These are phyloP conservation scores for Annulohypoxylon stygium DNA, from an alignment of 495 filamentous ascomycete species.

Conservation along the genomic window DNA sequence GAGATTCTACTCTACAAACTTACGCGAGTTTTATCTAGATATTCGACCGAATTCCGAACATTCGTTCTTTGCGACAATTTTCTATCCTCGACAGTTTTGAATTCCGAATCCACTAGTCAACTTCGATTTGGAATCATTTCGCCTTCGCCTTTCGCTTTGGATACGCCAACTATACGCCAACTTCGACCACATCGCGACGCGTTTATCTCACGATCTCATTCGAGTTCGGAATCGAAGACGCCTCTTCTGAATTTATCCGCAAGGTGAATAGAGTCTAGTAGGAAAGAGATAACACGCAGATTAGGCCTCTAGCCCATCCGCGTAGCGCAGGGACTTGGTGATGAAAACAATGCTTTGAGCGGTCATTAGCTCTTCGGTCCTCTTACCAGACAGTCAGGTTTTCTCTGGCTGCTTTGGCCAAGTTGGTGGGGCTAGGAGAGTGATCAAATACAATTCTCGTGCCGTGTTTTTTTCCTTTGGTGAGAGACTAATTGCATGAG, in stretches of 20 bases:
- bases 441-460: conserved; percentile 47
- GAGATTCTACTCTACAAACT: conserved; percentile 2
- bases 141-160: conserved; percentile 14
- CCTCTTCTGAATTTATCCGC: conserved; percentile 5
- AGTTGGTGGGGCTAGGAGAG: conserved; percentile 34
- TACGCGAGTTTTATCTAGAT: background rate
- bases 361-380: conserved; percentile 36
- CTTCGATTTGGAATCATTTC: conserved; percentile 5
- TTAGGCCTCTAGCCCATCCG: conserved; percentile 19
- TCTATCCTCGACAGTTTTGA: background rate
- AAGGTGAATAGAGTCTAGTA: conserved; percentile 38
- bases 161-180: background rate
- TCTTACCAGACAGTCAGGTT: conserved; percentile 23
- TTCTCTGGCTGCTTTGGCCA: conserved; percentile 40
- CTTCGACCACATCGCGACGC: conserved; percentile 15
- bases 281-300: conserved; percentile 34
- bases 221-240: conserved; percentile 10
- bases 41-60: background rate
- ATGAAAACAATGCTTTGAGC: conserved; percentile 45
- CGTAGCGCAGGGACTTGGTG: conserved; percentile 38
- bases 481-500: conserved; percentile 50
- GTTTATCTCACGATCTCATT: background rate
- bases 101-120: background rate
- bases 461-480: conserved; percentile 33
- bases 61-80: conserved; percentile 22